Base-by-base conservation (phyloP, 208 protist genomes). In the Leishmania gerbilli region DNA sequence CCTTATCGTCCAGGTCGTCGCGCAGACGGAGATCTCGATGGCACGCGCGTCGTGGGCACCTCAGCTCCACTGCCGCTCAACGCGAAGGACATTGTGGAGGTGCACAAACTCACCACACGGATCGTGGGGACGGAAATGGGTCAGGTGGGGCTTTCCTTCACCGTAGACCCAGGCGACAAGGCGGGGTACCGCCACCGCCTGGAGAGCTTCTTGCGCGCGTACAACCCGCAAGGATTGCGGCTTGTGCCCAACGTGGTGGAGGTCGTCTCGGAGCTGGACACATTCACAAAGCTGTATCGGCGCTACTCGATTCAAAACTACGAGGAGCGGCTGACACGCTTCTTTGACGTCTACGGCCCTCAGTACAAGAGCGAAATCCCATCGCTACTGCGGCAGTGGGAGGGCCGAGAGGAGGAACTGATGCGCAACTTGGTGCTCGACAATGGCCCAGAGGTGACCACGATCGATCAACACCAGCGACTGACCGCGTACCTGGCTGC, bases 221-320 rank as follows among this genome's bases (percentile, higher is more conserved):
- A 97, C 84, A 93, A 97, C 80, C 91, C 92, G 13, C 76, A 84
- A 49, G 90, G 89, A 3, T 84, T 97, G 21, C 80, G 79, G 5
- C 83, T 95, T 47, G 78, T 96, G 8, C 88, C 89, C 17, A 89
- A 74, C 47, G 92, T 96, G 45, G 91, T 96, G 0, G 79, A 82
- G 31, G 84, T 83, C 1, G 90, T 97, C 17, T 82, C 89, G 2
- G 92, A 96, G 82, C 78, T 94, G 21, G 90, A 93, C 85, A 94
- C 91, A 21, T 95, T 97, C 79, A 92, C 92, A 1, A 94, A 94
- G 77, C 84, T 97, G 1, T 96, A 91, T 74, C 77, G 86, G 40
- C 92, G 94, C 64, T 96, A 95, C 86, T 82, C 79, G 21, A 42
- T 96, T 55, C 74, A 85, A 27, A 86, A 96, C 80, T 96, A 97